These are phyloP conservation scores for Coccomyxa sp. DNA, from an alignment of 139 green algal species.

Conservation along the genomic window DNA sequence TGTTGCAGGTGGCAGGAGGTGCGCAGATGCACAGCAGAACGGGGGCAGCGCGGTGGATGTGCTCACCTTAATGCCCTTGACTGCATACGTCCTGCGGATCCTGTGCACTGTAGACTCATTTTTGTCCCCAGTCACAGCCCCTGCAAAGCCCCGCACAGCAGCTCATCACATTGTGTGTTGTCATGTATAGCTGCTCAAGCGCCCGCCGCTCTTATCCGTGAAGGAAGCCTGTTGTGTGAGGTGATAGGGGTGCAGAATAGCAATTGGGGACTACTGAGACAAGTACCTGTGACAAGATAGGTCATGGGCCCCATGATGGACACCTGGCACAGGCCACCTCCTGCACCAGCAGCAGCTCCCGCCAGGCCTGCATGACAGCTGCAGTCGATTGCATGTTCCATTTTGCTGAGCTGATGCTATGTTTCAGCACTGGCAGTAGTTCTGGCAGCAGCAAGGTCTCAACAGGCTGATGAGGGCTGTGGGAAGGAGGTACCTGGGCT, in stretches of 20 bases:
- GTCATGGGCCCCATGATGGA: conserved; percentile 36
- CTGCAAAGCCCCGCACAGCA: neutral
- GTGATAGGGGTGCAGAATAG: too few species aligned
- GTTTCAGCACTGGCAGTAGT: too few species aligned
- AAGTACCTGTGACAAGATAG: conserved; percentile 32
- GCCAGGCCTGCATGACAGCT: conserved; percentile 19
- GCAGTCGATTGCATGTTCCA: neutral
- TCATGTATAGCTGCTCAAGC: too few species aligned
- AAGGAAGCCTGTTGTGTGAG: too few species aligned
- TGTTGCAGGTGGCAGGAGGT: too few species aligned
- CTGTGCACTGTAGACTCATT: conserved; percentile 12
- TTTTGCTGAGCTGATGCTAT: too few species aligned
- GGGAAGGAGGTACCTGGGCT: neutral
- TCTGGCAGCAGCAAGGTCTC: too few species aligned
- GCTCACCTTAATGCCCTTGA: conserved; percentile 15
- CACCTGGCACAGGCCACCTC: conserved; percentile 33
- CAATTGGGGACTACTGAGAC: neutral
- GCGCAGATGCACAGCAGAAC: too few species aligned
- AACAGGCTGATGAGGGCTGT: too few species aligned
- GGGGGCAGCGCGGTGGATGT: too few species aligned
- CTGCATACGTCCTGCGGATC: conserved; percentile 19
- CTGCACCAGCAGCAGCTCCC: conserved; percentile 29
- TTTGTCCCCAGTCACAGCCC: conserved; percentile 20
- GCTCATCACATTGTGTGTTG: neutral
- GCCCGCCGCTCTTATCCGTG: too few species aligned